phyloP scores from a whole-genome alignment of 2,329 filamentous ascomycete species.

The Fusarium camptoceras region DNA sequence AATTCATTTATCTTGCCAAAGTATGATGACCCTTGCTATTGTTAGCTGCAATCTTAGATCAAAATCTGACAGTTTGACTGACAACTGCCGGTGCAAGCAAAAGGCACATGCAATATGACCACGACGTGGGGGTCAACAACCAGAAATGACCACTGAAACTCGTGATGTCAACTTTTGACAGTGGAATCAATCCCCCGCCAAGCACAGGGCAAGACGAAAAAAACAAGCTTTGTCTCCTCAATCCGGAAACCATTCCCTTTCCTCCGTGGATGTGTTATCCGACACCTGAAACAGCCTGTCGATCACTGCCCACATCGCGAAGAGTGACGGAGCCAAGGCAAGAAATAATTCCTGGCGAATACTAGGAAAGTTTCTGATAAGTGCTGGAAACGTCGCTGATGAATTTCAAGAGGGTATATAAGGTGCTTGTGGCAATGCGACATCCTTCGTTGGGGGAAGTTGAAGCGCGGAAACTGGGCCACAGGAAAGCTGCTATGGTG shows the following conservation, averaged over 20 bases:
- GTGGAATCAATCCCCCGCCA: no score
- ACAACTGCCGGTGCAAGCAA: not conserved
- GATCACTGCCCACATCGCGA: not conserved
- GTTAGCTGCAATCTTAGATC: not conserved
- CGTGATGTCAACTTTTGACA: not conserved
- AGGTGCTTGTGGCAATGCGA: slow-evolving; percentile 43
- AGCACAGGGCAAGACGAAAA: not conserved
- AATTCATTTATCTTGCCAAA: no score
- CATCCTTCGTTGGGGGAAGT: slow-evolving; percentile 43
- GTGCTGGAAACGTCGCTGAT: not conserved
- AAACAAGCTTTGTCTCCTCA: slow-evolving; percentile 1
- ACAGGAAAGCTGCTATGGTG: slow-evolving; percentile 42
- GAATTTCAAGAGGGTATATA: not conserved
- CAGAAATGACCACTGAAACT: not conserved
- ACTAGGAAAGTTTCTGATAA: not conserved
- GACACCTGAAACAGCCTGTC: slow-evolving; percentile 12
- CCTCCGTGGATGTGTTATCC: not conserved
- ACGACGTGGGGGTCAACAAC: not conserved
- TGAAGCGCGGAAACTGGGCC: slow-evolving; percentile 45
- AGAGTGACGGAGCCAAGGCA: not conserved
- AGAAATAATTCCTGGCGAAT: not conserved
- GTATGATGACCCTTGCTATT: not conserved
- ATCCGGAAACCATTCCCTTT: not conserved
- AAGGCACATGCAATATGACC: not conserved
- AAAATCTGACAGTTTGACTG: not conserved